A percentile compares a stretch with the other conserved stretches of the same genome.
These are phyloP conservation scores for Lepraria neglecta DNA, from an alignment of 495 filamentous ascomycete species.

Conservation along the genomic window DNA sequence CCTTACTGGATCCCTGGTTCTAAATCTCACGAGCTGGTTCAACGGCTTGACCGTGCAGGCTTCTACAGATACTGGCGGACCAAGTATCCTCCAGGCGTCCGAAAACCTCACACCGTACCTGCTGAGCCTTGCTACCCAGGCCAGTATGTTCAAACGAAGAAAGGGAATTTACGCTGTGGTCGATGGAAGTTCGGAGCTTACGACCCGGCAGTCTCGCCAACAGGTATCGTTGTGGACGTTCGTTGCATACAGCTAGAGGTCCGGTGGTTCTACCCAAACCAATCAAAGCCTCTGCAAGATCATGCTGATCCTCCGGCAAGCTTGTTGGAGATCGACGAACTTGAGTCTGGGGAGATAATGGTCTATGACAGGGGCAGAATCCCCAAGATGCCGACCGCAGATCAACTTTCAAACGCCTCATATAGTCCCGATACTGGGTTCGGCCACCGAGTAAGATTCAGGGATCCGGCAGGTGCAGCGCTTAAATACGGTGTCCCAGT, in stretches of 20 bases:
- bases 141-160: slow-evolving; percentile 44
- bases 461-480: slow-evolving; percentile 41
- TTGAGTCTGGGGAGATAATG: slow-evolving; percentile 23
- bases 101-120: slow-evolving; percentile 3
- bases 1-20: slow-evolving; percentile 23
- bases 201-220: slow-evolving; percentile 36
- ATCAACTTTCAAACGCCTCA: slow-evolving; percentile 27
- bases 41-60: slow-evolving; percentile 17
- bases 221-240: slow-evolving; percentile 47
- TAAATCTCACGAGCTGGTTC: slow-evolving; percentile 1
- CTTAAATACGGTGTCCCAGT: slow-evolving; percentile 41
- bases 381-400: slow-evolving; percentile 16
- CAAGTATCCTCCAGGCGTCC: background rate
- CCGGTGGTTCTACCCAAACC: slow-evolving; percentile 46
- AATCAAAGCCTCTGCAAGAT: slow-evolving; percentile 27
- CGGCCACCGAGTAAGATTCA: slow-evolving; percentile 48
- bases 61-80: background rate
- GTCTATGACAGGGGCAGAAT: slow-evolving; percentile 27
- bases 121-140: slow-evolving; percentile 37
- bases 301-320: slow-evolving; percentile 7
- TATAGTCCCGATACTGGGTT: slow-evolving; percentile 27
- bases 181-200: slow-evolving; percentile 47
- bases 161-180: slow-evolving; percentile 45
- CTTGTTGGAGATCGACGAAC: slow-evolving; percentile 24
- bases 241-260: slow-evolving; percentile 39